Evolutionary conservation across 1,284 basidiomycete species (phyloP).

Genomic region (Ceratobasidium sp.): DNA sequence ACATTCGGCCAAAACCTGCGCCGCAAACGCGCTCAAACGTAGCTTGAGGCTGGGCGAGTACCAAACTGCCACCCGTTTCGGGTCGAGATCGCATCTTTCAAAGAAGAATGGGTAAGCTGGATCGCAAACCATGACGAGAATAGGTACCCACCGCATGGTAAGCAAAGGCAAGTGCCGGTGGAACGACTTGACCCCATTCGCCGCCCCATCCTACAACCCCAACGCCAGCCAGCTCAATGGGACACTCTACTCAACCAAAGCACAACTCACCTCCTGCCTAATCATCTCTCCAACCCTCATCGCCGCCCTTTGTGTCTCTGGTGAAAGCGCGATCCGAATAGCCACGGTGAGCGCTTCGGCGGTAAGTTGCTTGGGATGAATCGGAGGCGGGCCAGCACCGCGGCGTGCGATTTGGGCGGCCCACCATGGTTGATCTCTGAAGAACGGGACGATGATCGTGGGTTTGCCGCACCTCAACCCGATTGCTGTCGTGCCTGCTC

Average conservation of each 20-base stretch:
- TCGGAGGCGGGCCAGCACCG: slow-evolving; percentile 72
- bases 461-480: slow-evolving; percentile 73
- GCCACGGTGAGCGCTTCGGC: slow-evolving; percentile 67
- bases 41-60: slow-evolving; percentile 68
- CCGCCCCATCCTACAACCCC: slow-evolving; percentile 62
- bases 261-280: slow-evolving; percentile 60
- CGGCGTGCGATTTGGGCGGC: slow-evolving; percentile 26
- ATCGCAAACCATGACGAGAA: neutral
- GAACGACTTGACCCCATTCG: slow-evolving; percentile 67
- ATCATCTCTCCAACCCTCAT: slow-evolving; percentile 67
- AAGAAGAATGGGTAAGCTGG: neutral
- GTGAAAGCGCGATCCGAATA: slow-evolving; percentile 64
- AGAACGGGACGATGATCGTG: slow-evolving; percentile 66
- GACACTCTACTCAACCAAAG: neutral
- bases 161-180: slow-evolving; percentile 71
- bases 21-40: slow-evolving; percentile 68
- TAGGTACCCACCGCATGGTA: slow-evolving; percentile 64
- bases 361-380: slow-evolving; percentile 67
- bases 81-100: slow-evolving; percentile 67
- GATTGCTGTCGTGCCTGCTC: slow-evolving; percentile 70
- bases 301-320: slow-evolving; percentile 64
- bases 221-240: neutral
- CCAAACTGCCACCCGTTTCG: slow-evolving; percentile 67
- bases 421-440: slow-evolving; percentile 52
- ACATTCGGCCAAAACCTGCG: slow-evolving; percentile 65